phyloP scores from a whole-genome alignment of 192 early-diverging fungal genomes.

The Geranomyces michiganensis region DNA sequence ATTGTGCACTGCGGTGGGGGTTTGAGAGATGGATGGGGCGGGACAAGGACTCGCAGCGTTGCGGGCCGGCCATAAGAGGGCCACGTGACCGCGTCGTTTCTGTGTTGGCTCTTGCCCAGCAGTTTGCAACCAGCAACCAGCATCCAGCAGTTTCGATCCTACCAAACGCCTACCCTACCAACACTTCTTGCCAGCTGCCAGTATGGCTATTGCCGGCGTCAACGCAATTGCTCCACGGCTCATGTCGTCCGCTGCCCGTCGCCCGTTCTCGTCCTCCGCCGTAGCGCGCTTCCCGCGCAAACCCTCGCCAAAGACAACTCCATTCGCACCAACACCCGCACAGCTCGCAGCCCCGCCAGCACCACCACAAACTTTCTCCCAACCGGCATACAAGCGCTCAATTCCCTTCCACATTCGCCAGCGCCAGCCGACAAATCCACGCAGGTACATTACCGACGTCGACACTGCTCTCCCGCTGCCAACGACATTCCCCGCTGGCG shows the following conservation, averaged over 20 bases:
- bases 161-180: no score
- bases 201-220: no score
- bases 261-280: slow-evolving; percentile 11
- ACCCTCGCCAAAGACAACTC: background rate
- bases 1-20: no score
- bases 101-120: no score
- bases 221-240: no score
- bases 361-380: background rate
- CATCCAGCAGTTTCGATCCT: no score
- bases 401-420: slow-evolving; percentile 13
- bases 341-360: slow-evolving; percentile 22
- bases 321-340: slow-evolving; percentile 2
- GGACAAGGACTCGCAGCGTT: no score
- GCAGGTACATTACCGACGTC: slow-evolving; percentile 37
- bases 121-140: no score
- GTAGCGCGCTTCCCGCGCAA: slow-evolving; percentile 13
- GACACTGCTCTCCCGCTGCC: slow-evolving; percentile 50
- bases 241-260: background rate
- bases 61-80: no score
- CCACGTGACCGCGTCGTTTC: no score
- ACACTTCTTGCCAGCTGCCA: no score
- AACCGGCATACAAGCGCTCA: background rate
- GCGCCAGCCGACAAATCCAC: slow-evolving; percentile 15
- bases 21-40: no score
- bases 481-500: slow-evolving; percentile 39